Evolutionary conservation across 2,329 filamentous ascomycete species (phyloP).

Genomic region (Alternaria hordeiaustralica): DNA sequence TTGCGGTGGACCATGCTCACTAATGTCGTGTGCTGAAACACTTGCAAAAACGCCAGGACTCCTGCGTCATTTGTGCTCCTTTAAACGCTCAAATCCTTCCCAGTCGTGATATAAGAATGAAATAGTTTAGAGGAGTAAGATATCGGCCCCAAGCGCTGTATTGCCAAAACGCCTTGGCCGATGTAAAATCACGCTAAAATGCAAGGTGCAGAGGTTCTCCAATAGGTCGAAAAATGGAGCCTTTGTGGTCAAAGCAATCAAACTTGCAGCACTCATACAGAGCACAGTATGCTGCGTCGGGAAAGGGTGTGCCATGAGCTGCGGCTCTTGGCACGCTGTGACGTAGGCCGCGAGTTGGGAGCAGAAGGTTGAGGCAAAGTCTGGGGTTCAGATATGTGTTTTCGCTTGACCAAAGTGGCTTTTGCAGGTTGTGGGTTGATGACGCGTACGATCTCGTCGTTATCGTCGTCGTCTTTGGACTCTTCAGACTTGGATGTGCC

Average conservation of each 20-base stretch:
- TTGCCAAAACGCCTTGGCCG: not conserved
- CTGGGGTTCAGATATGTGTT: slow-evolving; percentile 1
- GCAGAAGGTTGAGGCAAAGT: not conserved
- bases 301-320: slow-evolving; percentile 10
- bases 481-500: slow-evolving; percentile 7
- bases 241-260: not conserved
- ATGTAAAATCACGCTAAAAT: not conserved
- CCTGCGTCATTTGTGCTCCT: slow-evolving; percentile 7
- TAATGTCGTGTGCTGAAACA: slow-evolving; percentile 4
- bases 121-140: not conserved
- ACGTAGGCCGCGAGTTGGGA: not conserved
- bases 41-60: slow-evolving; percentile 5
- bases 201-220: not conserved
- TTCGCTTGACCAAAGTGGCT: not conserved
- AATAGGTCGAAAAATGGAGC: not conserved
- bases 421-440: not conserved
- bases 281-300: slow-evolving; percentile 15
- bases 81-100: slow-evolving; percentile 8
- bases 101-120: slow-evolving; percentile 5
- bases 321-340: slow-evolving; percentile 4
- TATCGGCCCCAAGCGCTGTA: not conserved
- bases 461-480: slow-evolving; percentile 1
- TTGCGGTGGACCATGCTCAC: not conserved
- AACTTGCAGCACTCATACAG: not conserved
- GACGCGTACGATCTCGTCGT: slow-evolving; percentile 6